A percentile compares a stretch with the other conserved stretches of the same genome.
These are phyloP conservation scores for Oryza nivara DNA, from an alignment of 176 grass and related monocot species.

Conservation along the genomic window DNA sequence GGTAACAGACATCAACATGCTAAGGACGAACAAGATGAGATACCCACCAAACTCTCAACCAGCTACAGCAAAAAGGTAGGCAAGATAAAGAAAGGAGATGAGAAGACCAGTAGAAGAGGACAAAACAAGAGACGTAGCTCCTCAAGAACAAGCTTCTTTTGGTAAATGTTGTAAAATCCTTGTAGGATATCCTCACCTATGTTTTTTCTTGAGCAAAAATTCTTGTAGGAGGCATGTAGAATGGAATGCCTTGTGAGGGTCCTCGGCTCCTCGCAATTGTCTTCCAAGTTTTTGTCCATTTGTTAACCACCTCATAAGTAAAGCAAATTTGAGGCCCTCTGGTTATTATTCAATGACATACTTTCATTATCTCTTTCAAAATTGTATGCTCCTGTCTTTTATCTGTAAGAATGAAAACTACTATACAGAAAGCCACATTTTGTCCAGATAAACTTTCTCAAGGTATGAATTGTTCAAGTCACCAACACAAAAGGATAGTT, in stretches of 20 bases:
- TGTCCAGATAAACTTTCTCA: slow-evolving; percentile 5
- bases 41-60: slow-evolving; percentile 43
- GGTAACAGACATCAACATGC: slow-evolving; percentile 8
- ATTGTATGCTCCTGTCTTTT: slow-evolving; percentile 30
- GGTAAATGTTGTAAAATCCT: slow-evolving; percentile 45
- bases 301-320: slow-evolving; percentile 37
- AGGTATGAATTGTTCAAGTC: slow-evolving; percentile 8
- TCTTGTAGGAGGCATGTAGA: slow-evolving; percentile 11
- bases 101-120: slow-evolving; percentile 44
- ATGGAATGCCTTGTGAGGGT: slow-evolving; percentile 28
- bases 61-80: slow-evolving; percentile 43
- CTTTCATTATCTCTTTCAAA: slow-evolving; percentile 24
- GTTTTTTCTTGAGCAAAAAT: slow-evolving; percentile 37
- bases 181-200: slow-evolving; percentile 28
- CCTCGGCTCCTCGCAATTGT: slow-evolving; percentile 19
- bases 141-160: slow-evolving; percentile 47
- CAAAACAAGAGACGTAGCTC: slow-evolving; percentile 56
- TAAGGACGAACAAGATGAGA: slow-evolving; percentile 29
- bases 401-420: slow-evolving; percentile 26
- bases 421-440: background rate
- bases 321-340: slow-evolving; percentile 22
- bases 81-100: slow-evolving; percentile 53
- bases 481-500: background rate
- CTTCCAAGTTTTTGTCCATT: slow-evolving; percentile 30
- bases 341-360: slow-evolving; percentile 23